Evolutionary conservation across 2,329 filamentous ascomycete species (phyloP).

Genomic region (Fusarium duplospermum): DNA sequence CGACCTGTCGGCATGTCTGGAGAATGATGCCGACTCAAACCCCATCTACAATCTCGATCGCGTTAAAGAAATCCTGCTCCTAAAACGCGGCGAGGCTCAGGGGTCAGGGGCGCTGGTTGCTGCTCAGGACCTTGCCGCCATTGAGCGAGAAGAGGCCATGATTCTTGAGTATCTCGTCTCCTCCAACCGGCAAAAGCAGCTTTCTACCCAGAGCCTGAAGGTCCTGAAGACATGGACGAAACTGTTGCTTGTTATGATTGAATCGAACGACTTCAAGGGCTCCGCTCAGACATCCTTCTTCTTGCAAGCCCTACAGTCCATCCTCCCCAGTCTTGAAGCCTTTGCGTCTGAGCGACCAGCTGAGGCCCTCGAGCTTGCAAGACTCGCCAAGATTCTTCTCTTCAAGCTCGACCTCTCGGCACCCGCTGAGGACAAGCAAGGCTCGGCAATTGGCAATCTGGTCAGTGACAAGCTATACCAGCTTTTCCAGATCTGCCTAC

Average conservation of each 20-base stretch:
- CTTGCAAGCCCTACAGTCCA: conserved; percentile 86
- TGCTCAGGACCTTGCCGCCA: conserved; percentile 59
- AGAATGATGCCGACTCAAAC: conserved; percentile 67
- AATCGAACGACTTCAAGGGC: conserved; percentile 82
- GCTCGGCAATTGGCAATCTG: conserved; percentile 70
- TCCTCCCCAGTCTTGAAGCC: conserved; percentile 86
- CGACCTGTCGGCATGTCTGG: conserved; percentile 73
- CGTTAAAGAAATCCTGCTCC: conserved; percentile 77
- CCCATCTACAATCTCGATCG: conserved; percentile 76
- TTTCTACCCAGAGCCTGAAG: conserved; percentile 68
- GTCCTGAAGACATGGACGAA: conserved; percentile 88
- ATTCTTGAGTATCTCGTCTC: conserved; percentile 72
- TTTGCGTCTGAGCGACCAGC: conserved; percentile 76
- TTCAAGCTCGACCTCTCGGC: conserved; percentile 74
- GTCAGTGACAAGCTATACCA: conserved; percentile 91
- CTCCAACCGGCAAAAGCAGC: conserved; percentile 71
- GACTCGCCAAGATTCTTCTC: conserved; percentile 78
- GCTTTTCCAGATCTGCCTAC: conserved; percentile 87
- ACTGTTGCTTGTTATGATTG: conserved; percentile 84
- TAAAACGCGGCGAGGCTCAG: conserved; percentile 74
- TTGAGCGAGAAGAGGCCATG: conserved; percentile 70
- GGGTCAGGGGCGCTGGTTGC: conserved; percentile 61
- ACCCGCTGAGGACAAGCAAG: conserved; percentile 54
- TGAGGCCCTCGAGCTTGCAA: conserved; percentile 81
- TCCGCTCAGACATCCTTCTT: conserved; percentile 81